A percentile compares a stretch with the other conserved stretches of the same genome.
Evolutionary conservation across 805 yeast genomes (phyloP).

Genomic region (Ogataea philodendri): DNA sequence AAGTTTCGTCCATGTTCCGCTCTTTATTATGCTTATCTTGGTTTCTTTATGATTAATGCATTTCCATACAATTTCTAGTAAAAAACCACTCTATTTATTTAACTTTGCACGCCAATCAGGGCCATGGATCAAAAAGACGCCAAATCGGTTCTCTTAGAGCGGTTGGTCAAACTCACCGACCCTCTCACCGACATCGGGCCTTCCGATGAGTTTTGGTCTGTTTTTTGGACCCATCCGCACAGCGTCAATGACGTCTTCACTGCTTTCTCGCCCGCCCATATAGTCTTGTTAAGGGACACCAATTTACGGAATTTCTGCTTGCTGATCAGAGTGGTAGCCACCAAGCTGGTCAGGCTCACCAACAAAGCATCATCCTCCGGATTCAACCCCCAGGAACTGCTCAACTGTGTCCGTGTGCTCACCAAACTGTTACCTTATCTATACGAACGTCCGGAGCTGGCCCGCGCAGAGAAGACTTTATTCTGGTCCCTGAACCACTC

Average conservation of each 20-base stretch:
- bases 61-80: too few relatives aligned
- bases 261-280: slow-evolving; percentile 54
- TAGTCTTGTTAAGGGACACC: slow-evolving; percentile 56
- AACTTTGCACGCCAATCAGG: slow-evolving; percentile 3
- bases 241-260: slow-evolving; percentile 57
- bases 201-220: slow-evolving; percentile 41
- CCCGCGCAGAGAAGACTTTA: slow-evolving; percentile 34
- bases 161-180: slow-evolving; percentile 56
- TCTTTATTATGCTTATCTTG: background rate
- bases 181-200: slow-evolving; percentile 36
- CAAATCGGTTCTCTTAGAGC: slow-evolving; percentile 55
- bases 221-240: slow-evolving; percentile 48
- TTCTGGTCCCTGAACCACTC: slow-evolving; percentile 43
- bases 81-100: too few relatives aligned
- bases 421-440: slow-evolving; percentile 65
- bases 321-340: slow-evolving; percentile 43
- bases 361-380: slow-evolving; percentile 20
- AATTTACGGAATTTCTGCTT: slow-evolving; percentile 57
- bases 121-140: slow-evolving; percentile 77
- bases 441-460: slow-evolving; percentile 50
- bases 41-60: slow-evolving; percentile 4
- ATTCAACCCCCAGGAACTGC: slow-evolving; percentile 37
- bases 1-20: too few relatives aligned
- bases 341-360: slow-evolving; percentile 32
- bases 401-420: slow-evolving; percentile 63